phyloP scores from a whole-genome alignment of 176 grass and related monocot species.

The Eremochloa ophiuroides region DNA sequence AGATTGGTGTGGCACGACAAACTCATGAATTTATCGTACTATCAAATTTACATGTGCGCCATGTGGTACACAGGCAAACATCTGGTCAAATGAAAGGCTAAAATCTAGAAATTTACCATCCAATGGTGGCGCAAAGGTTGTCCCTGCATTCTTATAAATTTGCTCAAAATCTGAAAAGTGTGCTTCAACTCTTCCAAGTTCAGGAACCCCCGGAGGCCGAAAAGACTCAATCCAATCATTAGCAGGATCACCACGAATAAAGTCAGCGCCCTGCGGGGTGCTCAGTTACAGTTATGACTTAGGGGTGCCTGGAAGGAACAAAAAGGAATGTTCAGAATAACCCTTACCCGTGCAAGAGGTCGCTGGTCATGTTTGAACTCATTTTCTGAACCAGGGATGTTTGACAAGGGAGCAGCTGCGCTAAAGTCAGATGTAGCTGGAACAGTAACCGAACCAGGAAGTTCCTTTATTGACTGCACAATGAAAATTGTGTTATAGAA shows the following conservation, averaged over 20 bases:
- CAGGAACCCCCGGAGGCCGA: conserved; percentile 42
- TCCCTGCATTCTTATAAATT: conserved; percentile 56
- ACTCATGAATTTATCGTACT: neutral
- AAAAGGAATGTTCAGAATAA: conserved; percentile 19
- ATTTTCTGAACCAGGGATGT: conserved; percentile 79
- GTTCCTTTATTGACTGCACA: conserved; percentile 71
- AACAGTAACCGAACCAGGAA: conserved; percentile 71
- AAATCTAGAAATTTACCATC: conserved; percentile 51
- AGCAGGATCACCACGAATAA: conserved; percentile 49
- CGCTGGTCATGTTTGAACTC: conserved; percentile 71
- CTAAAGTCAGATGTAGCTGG: conserved; percentile 59
- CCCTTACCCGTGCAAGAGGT: conserved; percentile 46
- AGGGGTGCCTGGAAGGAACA: conserved; percentile 18
- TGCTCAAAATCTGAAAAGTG: conserved; percentile 62
- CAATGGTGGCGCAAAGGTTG: conserved; percentile 42
- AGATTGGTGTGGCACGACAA: neutral
- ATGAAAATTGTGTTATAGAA: conserved; percentile 17
- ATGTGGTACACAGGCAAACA: neutral
- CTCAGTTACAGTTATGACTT: conserved; percentile 25
- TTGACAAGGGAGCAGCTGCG: conserved; percentile 52
- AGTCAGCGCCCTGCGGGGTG: conserved; percentile 51
- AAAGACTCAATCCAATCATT: conserved; percentile 82
- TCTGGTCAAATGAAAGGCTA: conserved; percentile 4
- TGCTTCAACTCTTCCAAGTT: conserved; percentile 37
- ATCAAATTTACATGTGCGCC: neutral